Conservation (phyloP, 1,284 basidiomycete genomes). For the Sphagnurus paluster region DNA sequence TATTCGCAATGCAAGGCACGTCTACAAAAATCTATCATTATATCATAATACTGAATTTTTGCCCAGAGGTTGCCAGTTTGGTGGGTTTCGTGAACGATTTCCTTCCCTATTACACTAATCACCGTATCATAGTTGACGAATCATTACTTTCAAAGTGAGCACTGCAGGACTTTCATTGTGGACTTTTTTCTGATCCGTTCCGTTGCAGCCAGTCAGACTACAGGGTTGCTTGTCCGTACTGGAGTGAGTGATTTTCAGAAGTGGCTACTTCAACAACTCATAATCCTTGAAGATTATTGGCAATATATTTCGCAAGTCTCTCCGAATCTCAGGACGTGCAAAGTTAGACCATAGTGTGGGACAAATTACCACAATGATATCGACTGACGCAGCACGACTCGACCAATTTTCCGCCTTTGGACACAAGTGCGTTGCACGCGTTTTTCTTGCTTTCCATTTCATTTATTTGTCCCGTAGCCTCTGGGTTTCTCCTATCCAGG, state of each 20-base stretch:
- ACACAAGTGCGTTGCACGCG: conserved; percentile 44
- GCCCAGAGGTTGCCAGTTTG: conserved; percentile 49
- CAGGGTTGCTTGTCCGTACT: conserved; percentile 52
- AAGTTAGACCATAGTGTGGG: conserved; percentile 60
- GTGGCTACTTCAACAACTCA: neutral
- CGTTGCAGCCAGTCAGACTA: conserved; percentile 47
- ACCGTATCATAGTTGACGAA: conserved; percentile 40
- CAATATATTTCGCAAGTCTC: conserved; percentile 68
- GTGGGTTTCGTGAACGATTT: conserved; percentile 26
- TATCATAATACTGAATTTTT: neutral
- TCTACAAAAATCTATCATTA: neutral
- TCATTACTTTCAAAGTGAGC: conserved; percentile 48
- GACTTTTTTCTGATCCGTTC: neutral
- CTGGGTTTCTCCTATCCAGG: conserved; percentile 58
- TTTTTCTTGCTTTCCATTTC: neutral
- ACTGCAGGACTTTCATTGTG: neutral
- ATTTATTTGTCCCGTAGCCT: conserved; percentile 32
- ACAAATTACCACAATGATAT: conserved; percentile 73
- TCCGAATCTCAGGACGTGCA: conserved; percentile 66
- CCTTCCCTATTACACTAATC: neutral
- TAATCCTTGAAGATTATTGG: conserved; percentile 52
- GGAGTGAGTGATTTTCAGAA: conserved; percentile 31
- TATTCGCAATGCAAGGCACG: conserved; percentile 71
- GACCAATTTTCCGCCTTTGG: conserved; percentile 47
- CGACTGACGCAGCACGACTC: conserved; percentile 56